Evolutionary conservation across 495 filamentous ascomycete genomes (phyloP).

Genomic region (Penicilliopsis zonata): DNA sequence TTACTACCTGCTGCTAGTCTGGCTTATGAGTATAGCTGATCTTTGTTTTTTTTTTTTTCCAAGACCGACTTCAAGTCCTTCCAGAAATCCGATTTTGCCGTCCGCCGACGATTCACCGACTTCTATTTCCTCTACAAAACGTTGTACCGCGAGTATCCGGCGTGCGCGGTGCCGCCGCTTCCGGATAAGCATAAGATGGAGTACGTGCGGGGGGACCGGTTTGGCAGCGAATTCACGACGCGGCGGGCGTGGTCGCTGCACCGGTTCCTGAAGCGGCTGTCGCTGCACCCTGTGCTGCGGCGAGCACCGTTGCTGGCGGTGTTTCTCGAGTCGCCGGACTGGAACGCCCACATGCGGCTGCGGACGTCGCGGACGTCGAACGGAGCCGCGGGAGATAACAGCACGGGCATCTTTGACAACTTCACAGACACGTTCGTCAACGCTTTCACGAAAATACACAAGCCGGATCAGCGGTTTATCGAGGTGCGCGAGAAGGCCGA

Average conservation of each 20-base stretch:
- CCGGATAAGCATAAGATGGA: conserved; percentile 99
- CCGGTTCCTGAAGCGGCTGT: conserved; percentile 78
- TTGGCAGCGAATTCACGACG: conserved; percentile 86
- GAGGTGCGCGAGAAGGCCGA: conserved; percentile 87
- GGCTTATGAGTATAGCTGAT: too few relatives aligned
- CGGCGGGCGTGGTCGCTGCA: conserved; percentile 83
- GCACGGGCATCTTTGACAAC: conserved; percentile 72
- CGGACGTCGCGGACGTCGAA: conserved; percentile 50
- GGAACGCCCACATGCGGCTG: conserved; percentile 88
- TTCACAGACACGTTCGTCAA: conserved; percentile 96
- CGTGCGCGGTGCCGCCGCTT: conserved; percentile 84
- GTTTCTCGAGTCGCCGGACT: conserved; percentile 87
- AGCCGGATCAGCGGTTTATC: conserved; percentile 87
- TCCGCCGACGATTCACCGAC: conserved; percentile 89
- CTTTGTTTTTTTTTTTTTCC: too few relatives aligned
- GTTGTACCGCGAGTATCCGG: conserved; percentile 74
- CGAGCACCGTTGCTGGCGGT: conserved; percentile 66
- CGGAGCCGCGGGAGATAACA: conserved; percentile 37
- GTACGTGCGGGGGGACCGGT: conserved; percentile 91
- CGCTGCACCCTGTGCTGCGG: conserved; percentile 83
- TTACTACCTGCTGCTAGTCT: neutral
- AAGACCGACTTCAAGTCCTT: conserved; percentile 93
- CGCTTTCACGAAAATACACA: conserved; percentile 91
- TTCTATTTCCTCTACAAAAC: conserved; percentile 95
- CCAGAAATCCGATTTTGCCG: conserved; percentile 59